Evolutionary conservation across 257 asterid species (phyloP), one percentile per base, ranked within the genome.

Genomic region (Scutellaria minor): DNA sequence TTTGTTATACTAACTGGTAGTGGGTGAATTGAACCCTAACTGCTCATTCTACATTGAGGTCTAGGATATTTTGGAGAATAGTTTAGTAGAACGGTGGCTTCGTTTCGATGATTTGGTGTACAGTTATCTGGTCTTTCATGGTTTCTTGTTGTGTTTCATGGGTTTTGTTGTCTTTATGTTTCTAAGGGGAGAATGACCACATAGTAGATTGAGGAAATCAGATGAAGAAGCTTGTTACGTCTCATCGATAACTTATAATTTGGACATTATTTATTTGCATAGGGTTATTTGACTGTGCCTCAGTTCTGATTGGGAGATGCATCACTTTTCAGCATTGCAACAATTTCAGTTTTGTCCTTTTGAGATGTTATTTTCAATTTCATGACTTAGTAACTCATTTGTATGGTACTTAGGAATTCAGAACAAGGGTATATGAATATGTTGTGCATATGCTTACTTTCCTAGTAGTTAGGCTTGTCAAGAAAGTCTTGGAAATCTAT

Each of bases 161-260:
- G 48, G 42, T 31, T 78, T 78, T 41, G 59, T 11, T 50, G 55
- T 42, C 78, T 27, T 64, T 3, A 31, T 55, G n/a, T 44, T 14
- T 42, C 24, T 51, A n/a, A 39, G 15, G 75, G 67, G 69, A 4
- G 39, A 41, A 35, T 20, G 39, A 15, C 8, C 35, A 13, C 5
- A 12, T 72, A n/a, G 71, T 66, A 6, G 72, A 67, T 31, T 51
- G 70, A 56, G 63, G 20, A 58, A n/a, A 51, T 51, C 12, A n/a
- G 52, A 18, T 56, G 46, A 64, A 47, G 22, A 5, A 12, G 50
- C n/a, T 60, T 41, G 52, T 8, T 8, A 15, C 14, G 7, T 39
- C 50, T 50, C 14, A 7, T 42, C 52, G 13, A n/a, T 65, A 52
- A 59, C 45, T 57, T 40, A 41, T 53, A 24, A 40, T n/a, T 48